Evolutionary conservation across 1,284 basidiomycete genomes (phyloP), one percentile per base, ranked within the genome.

Genomic region (Sporisorium reilianum): DNA sequence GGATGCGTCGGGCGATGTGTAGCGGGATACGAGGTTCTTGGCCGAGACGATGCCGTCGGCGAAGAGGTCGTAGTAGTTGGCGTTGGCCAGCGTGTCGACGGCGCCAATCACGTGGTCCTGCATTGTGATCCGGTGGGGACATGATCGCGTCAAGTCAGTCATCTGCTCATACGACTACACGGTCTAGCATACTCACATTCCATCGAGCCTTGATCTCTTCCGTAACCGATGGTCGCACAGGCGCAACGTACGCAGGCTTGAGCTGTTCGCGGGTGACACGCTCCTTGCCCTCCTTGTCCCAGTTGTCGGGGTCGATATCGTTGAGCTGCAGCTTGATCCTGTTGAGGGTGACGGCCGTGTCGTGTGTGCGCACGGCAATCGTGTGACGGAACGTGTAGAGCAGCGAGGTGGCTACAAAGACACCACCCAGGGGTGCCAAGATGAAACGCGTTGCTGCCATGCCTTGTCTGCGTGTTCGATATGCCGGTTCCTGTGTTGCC

Each of bases 171-270:
- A 22, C 9, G 9, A 46, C 25, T 14, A 28, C 5, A 25, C 14
- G 44, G 7, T 14, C 6, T 18, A 18, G 18, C 3, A 12, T 23
- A 70, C 68, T 71, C 49, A 72, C 68, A 23, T 77, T 77, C 75
- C 75, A 77, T 22, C 75, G 66, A 18, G 56, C 64, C 49, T 77
- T 74, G 71, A 77, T 68, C 60, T 77, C 75, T 49, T 77, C 66
- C 5, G 64, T 62, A 10, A 77, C 64, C 7, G 62, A 60, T 0
- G 68, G 66, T 50, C 68, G 66, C 11, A 58, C 57, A 5, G 75
- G 75, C 3, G 75, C 64, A 11, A 70, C 53, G 40, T 74, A 77
- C 12, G 75, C 75, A 1, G 75, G 75, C 34, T 50, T 63, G 18
- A 75, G 46, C 46, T 72, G 62, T 30, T 71, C 61, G 16, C 53